Conservation (phyloP, 345 rosid species). For the Eucalyptus curtisii region DNA sequence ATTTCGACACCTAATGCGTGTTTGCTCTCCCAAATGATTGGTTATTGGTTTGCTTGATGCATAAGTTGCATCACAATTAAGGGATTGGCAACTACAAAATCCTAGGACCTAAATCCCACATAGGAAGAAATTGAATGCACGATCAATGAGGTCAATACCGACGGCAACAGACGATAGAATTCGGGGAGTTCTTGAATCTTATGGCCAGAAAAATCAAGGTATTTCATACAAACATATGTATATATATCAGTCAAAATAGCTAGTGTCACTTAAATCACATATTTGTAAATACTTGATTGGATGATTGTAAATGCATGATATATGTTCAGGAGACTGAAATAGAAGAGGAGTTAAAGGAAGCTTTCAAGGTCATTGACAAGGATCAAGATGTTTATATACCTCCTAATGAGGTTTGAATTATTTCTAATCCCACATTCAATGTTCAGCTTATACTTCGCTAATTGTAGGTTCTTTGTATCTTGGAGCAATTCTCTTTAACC, state of each 20-base stretch:
- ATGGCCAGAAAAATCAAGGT: slow-evolving; percentile 66
- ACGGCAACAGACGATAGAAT: slow-evolving; percentile 45
- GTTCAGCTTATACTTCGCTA: background rate
- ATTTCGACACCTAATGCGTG: background rate
- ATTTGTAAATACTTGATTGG: background rate
- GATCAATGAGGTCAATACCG: slow-evolving; percentile 41
- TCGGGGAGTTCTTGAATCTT: slow-evolving; percentile 57
- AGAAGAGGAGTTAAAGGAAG: slow-evolving; percentile 44
- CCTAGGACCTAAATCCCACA: slow-evolving; percentile 36
- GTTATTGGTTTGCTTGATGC: background rate
- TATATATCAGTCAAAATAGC: background rate
- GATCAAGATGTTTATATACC: slow-evolving; percentile 54
- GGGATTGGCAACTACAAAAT: slow-evolving; percentile 38
- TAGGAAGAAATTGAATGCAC: slow-evolving; percentile 47
- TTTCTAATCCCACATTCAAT: background rate
- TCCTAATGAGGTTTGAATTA: slow-evolving; percentile 34
- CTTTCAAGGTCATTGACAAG: slow-evolving; percentile 56
- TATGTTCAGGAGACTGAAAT: slow-evolving; percentile 31
- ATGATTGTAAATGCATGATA: background rate
- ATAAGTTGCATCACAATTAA: slow-evolving; percentile 50
- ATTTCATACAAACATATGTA: background rate
- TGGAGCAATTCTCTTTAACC: background rate
- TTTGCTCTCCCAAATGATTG: background rate
- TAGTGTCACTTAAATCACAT: background rate
- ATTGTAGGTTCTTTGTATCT: background rate